A percentile compares a stretch with the other conserved stretches of the same genome.
Evolutionary conservation across 2,329 filamentous ascomycete species (phyloP).

Genomic region (Madurella mycetomatis): DNA sequence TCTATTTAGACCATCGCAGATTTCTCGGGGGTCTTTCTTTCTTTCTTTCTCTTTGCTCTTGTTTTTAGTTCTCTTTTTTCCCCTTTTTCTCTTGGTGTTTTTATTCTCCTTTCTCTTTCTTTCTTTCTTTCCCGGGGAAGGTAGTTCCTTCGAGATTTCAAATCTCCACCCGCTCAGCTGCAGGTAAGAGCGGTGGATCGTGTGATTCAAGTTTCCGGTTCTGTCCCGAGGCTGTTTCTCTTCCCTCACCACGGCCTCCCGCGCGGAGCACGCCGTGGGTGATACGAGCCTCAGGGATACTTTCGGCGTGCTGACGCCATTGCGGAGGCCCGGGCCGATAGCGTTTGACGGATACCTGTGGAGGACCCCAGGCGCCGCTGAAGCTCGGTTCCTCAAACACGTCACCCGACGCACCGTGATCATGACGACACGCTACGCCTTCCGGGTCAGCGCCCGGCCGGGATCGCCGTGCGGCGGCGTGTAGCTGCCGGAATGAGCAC

Average conservation of each 20-base stretch:
- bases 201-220: background rate
- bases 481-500: background rate
- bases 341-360: background rate
- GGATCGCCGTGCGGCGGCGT: background rate
- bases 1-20: slow-evolving; percentile 14
- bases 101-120: slow-evolving; percentile 28
- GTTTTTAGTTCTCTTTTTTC: slow-evolving; percentile 26
- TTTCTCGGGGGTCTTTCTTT: slow-evolving; percentile 23
- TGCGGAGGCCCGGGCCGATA: background rate
- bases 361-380: background rate
- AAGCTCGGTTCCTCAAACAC: background rate
- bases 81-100: slow-evolving; percentile 25
- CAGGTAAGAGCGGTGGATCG: background rate
- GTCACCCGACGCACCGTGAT: background rate
- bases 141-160: background rate
- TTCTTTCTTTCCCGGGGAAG: slow-evolving; percentile 20
- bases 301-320: background rate
- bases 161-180: background rate
- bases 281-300: background rate
- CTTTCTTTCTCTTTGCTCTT: slow-evolving; percentile 29
- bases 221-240: background rate
- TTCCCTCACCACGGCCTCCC: background rate
- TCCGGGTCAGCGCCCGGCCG: background rate
- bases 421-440: background rate
- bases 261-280: background rate